Percentiles rank a stretch among this genome's conserved stretches.
These are phyloP conservation scores for Chalciporus sphaerocephalus DNA, from an alignment of 768 basidiomycete genomes.

Conservation along the genomic window DNA sequence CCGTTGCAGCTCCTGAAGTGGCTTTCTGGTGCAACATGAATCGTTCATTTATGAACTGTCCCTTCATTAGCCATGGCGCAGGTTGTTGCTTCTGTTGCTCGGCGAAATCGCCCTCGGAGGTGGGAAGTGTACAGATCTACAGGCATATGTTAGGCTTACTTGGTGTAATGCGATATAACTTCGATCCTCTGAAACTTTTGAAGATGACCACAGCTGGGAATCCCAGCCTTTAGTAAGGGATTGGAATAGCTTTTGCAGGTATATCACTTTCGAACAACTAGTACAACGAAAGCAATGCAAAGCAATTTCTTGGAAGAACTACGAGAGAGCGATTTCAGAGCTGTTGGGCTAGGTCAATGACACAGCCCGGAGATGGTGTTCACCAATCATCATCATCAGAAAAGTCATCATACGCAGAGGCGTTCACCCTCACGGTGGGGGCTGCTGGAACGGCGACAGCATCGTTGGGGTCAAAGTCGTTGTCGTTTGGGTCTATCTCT, in stretches of 20 bases:
- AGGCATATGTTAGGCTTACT: neutral
- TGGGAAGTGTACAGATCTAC: constrained; percentile 12
- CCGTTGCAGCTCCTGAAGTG: constrained; percentile 33
- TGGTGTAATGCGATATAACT: no score
- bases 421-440: neutral
- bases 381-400: constrained; percentile 31
- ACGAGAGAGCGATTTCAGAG: no score
- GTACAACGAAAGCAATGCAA: neutral
- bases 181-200: no score
- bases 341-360: no score
- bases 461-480: constrained; percentile 11
- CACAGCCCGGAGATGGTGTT: neutral
- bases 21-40: constrained; percentile 27
- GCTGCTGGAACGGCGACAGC: constrained; percentile 6
- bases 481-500: constrained; percentile 13
- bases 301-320: no score
- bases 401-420: constrained; percentile 14
- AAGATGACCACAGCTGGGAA: no score
- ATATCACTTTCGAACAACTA: no score
- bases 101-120: constrained; percentile 2
- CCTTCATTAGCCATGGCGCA: constrained; percentile 8
- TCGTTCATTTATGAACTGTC: constrained; percentile 1
- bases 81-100: constrained; percentile 1
- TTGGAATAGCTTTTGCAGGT: no score
- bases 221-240: no score